These are phyloP conservation scores for Claviceps capensis DNA, from an alignment of 2,329 filamentous ascomycete genomes.

Conservation along the genomic window DNA sequence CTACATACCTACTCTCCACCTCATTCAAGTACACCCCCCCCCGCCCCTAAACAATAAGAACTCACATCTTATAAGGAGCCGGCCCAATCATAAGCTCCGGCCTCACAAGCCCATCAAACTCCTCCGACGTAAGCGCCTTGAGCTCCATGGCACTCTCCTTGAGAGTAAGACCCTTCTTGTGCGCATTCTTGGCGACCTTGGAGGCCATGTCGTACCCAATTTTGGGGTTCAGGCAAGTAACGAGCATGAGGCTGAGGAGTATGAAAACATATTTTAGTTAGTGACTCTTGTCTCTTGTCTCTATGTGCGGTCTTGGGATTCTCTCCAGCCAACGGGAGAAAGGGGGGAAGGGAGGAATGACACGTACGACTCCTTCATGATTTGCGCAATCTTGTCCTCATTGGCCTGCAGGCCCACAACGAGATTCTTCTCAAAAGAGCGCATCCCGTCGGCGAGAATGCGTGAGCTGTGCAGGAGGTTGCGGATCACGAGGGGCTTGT, in stretches of 20 bases:
- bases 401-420: slow-evolving; percentile 82
- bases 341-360: no score
- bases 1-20: no score
- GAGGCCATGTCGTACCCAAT: slow-evolving; percentile 96
- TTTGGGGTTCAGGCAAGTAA: slow-evolving; percentile 93
- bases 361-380: slow-evolving; percentile 86
- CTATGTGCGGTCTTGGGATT: not conserved
- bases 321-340: no score
- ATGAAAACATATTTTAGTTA: not conserved
- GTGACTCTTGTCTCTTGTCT: not conserved
- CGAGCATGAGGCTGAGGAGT: slow-evolving; percentile 73
- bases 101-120: slow-evolving; percentile 80
- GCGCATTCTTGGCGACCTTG: slow-evolving; percentile 95
- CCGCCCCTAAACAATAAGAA: no score
- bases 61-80: slow-evolving; percentile 38
- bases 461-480: slow-evolving; percentile 89
- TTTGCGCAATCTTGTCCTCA: slow-evolving; percentile 76
- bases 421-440: slow-evolving; percentile 87
- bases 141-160: slow-evolving; percentile 92
- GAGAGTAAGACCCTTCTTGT: slow-evolving; percentile 92
- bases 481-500: slow-evolving; percentile 92
- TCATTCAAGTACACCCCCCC: no score
- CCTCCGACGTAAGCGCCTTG: slow-evolving; percentile 71
- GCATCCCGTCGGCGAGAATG: slow-evolving; percentile 83
- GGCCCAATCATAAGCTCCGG: slow-evolving; percentile 94